Evolutionary conservation across 345 rosid genomes (phyloP), one percentile per base, ranked within the genome.

Genomic region (Bretschneidera sinensis): DNA sequence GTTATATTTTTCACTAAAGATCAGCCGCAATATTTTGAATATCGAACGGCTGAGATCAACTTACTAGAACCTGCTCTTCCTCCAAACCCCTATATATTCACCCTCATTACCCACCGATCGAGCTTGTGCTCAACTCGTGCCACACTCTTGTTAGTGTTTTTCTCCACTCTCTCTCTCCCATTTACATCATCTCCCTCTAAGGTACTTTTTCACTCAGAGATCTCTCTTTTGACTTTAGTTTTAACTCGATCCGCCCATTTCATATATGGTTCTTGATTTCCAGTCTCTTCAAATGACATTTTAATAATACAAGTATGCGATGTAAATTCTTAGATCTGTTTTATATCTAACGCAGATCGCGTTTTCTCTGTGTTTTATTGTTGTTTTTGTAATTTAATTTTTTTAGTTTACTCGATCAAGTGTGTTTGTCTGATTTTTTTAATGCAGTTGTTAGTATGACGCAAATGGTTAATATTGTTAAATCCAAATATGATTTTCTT

Each of bases 51-150:
- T 21, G 14, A 22, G 33, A 48, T 6, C n/a, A 54, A 60, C 53
- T 21, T 73, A 70, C 89, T 66, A 74, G 87, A 86, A 81, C 75
- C 24, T 84, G 82, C 84, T 17, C 66, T 20, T 54, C 52, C 63
- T 65, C 60, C 64, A 8, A 8, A 17, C 45, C 65, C 51, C 59
- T 77, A 59, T 73, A 69, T 61, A 61, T 55, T n/a, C 57, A 28
- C 31, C 51, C 49, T 17, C 33, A n/a, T 58, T 54, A 24, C 62
- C 22, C 14, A 43, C 24, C 2, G 0, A 0, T 0, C 19, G 66
- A 20, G 78, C 78, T 81, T 72, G 92, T 83, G 89, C 60, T 60
- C 60, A 2, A 15, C 87, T 71, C 80, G 87, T 77, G 89, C 61
- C 67, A 49, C 34, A 59, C 71, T 35, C 55, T 57, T 68, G 21